Evolutionary conservation across 805 yeast genomes (phyloP).

Genomic region (Kregervanrija fluxuum): DNA sequence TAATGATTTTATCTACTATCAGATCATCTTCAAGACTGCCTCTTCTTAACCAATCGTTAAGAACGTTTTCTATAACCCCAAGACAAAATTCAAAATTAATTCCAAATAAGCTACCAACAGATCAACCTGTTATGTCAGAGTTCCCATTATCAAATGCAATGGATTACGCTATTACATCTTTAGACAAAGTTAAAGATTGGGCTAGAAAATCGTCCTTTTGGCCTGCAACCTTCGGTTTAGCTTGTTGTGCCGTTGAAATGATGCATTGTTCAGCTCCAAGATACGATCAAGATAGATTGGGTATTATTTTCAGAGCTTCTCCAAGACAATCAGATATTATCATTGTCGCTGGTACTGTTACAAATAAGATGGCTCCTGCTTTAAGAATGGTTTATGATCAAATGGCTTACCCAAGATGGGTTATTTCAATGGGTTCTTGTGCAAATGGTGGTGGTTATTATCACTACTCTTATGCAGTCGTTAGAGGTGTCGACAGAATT

Average conservation of each 20-base stretch:
- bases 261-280: constrained; percentile 90
- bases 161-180: constrained; percentile 75
- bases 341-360: constrained; percentile 88
- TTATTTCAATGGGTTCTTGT: constrained; percentile 89
- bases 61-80: background rate
- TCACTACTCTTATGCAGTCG: constrained; percentile 84
- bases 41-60: background rate
- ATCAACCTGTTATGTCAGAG: constrained; percentile 65
- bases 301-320: constrained; percentile 88
- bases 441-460: constrained; percentile 93
- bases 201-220: constrained; percentile 87
- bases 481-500: constrained; percentile 82
- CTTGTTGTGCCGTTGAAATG: constrained; percentile 94
- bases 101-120: constrained; percentile 51
- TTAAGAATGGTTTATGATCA: constrained; percentile 89
- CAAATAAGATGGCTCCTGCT: constrained; percentile 92
- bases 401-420: constrained; percentile 95
- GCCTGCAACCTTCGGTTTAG: constrained; percentile 90
- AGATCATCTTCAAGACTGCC: background rate
- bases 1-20: too few relatives aligned
- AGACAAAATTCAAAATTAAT: constrained; percentile 24
- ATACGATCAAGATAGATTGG: constrained; percentile 87
- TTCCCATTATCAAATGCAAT: constrained; percentile 51
- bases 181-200: constrained; percentile 83
- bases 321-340: constrained; percentile 90